Conservation (phyloP, 2,329 filamentous ascomycete genomes). For the Pyrenophora graminea region DNA sequence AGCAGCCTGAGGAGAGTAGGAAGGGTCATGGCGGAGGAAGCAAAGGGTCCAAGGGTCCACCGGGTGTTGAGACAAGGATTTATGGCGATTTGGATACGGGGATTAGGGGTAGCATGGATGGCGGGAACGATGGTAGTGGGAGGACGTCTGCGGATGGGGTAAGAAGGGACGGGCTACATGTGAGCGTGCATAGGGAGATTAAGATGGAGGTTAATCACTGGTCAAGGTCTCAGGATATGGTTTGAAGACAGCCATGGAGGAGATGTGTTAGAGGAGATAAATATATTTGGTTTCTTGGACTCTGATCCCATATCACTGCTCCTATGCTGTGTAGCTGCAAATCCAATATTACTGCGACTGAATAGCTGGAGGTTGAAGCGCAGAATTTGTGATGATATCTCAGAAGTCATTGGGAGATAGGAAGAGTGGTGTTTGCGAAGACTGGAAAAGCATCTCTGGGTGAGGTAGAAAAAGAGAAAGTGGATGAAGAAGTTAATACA, state of each 20-base stretch:
- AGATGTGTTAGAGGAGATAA: too few relatives aligned
- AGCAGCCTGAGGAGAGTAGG: not conserved
- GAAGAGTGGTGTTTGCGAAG: not conserved
- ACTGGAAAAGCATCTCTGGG: too few relatives aligned
- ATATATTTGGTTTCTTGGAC: too few relatives aligned
- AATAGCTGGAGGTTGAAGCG: conserved; percentile 40
- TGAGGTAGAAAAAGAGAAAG: too few relatives aligned
- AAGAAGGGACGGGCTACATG: conserved; percentile 1
- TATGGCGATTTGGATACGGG: conserved; percentile 4
- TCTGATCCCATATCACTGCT: conserved; percentile 29
- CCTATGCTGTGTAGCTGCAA: conserved; percentile 44
- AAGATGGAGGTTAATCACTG: not conserved
- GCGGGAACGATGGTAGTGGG: not conserved
- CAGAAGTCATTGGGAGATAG: conserved; percentile 10
- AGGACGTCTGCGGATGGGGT: not conserved
- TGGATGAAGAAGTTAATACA: too few relatives aligned
- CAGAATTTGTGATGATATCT: conserved; percentile 41
- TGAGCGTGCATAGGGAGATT: conserved; percentile 8
- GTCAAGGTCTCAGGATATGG: too few relatives aligned
- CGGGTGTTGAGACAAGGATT: conserved; percentile 3
- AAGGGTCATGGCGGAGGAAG: too few relatives aligned
- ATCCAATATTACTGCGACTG: conserved; percentile 43
- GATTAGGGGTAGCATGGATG: too few relatives aligned
- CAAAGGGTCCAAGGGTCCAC: not conserved
- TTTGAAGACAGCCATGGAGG: too few relatives aligned